These are phyloP conservation scores for Saturnispora hagleri DNA, from an alignment of 805 yeast species.

Conservation along the genomic window DNA sequence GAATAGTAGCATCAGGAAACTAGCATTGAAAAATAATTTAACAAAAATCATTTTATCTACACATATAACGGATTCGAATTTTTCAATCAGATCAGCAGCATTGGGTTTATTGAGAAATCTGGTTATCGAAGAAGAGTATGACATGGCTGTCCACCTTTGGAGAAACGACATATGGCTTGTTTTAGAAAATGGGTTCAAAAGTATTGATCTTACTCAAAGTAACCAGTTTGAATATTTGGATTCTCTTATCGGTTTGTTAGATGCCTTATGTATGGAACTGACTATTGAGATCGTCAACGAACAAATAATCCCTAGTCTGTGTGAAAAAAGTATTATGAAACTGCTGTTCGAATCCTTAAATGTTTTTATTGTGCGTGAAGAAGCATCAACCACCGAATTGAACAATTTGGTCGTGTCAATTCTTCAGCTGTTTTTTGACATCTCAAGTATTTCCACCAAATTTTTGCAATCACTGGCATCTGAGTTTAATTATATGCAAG, in stretches of 20 bases:
- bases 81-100: conserved; percentile 24
- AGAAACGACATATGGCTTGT: conserved; percentile 68
- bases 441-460: conserved; percentile 22
- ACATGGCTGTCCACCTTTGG: conserved; percentile 65
- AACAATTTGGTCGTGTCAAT: conserved; percentile 17
- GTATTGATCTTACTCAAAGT: conserved; percentile 16
- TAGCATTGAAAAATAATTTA: conserved; percentile 63
- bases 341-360: conserved; percentile 11
- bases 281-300: conserved; percentile 42
- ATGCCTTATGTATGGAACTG: conserved; percentile 51
- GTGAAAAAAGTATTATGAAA: conserved; percentile 22
- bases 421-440: conserved; percentile 25
- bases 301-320: conserved; percentile 18
- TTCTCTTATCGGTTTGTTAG: conserved; percentile 58
- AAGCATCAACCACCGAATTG: conserved; percentile 28
- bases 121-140: conserved; percentile 82
- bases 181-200: conserved; percentile 42
- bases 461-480: conserved; percentile 17
- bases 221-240: conserved; percentile 2
- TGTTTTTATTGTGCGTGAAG: conserved; percentile 24
- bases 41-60: conserved; percentile 44
- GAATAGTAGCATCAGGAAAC: conserved; percentile 50
- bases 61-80: conserved; percentile 3
- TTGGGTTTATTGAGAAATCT: conserved; percentile 75
- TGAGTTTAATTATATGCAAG: conserved; percentile 6